Conservation (phyloP, 352 stramenopile species). For the Thraustochytrium striatum region DNA sequence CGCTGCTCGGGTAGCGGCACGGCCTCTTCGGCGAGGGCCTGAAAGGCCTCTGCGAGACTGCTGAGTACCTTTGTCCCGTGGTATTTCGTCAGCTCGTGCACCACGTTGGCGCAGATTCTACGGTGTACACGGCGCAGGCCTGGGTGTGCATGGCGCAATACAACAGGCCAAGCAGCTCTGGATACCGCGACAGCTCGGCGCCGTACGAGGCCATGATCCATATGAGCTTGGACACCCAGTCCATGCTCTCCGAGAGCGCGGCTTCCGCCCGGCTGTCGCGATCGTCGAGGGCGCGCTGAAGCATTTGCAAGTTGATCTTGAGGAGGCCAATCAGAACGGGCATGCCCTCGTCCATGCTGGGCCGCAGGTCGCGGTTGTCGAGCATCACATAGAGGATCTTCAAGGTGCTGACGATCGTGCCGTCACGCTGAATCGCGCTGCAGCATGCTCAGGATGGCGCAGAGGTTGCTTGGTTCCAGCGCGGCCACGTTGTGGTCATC, state of each 20-base stretch:
- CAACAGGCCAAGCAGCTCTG: neutral
- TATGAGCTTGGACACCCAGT: neutral
- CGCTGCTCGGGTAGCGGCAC: neutral
- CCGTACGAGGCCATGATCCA: neutral
- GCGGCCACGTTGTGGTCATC: too few species aligned
- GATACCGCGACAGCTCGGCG: neutral
- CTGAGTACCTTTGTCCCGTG: neutral
- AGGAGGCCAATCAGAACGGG: too few species aligned
- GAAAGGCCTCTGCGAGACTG: neutral
- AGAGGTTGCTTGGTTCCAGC: too few species aligned
- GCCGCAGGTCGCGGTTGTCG: too few species aligned
- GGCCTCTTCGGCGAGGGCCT: neutral
- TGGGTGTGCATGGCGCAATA: neutral
- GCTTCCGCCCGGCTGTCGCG: neutral
- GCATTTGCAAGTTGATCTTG: too few species aligned
- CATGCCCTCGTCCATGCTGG: too few species aligned
- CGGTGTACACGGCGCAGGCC: neutral
- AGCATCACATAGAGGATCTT: too few species aligned
- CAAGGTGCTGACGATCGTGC: too few species aligned
- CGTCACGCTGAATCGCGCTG: too few species aligned
- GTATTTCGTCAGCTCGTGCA: neutral
- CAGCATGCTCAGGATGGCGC: too few species aligned
- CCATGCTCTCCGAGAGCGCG: neutral
- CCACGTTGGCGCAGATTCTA: neutral
- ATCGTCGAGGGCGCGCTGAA: too few species aligned